Base-by-base conservation (phyloP, 495 filamentous ascomycete genomes). In the Neurospora sp. region DNA sequence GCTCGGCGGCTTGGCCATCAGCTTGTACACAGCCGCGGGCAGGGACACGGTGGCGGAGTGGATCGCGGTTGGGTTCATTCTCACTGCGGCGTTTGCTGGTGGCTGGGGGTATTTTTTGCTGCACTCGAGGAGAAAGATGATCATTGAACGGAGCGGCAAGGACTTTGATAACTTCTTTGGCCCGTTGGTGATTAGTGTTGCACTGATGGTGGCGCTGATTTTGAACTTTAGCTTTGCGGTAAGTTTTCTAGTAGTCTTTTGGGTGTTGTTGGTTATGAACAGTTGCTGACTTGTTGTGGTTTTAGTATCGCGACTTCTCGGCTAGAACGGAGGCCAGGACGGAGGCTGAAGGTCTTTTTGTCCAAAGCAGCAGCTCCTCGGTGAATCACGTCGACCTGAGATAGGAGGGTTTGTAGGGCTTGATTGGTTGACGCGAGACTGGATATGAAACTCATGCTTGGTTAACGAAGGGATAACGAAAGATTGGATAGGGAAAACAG, bases 161-260 rank as follows among this genome's bases (percentile, higher is more conserved):
- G 96, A 98, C 77, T 93, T 99, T 81, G 95, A 99, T 81, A 96
- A 92, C 76, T 83, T 91, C 74, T 75, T 93, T 70, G 96, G 96
- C 4, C 96, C 96, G 28, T 78, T 97, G 70, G 87, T 96, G 3
- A 90, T 98, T 62, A 94, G 92, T 78, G 81, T 91, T 39, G 93
- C 94, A 31, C 79, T 99, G 77, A 88, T 91, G 43, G 79, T 92
- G 54, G 94, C 94, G 70, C 82, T 99, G 75, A 85, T 92, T 69
- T 79, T 97, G 77, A 98, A 99, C 83, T 97, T 98, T 85, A 88
- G 85, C 19, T 93, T 99, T 80, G 93, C 95, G 80, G 86, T 86
- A 77, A 77, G 85, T 76, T 42, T 7, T 34, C 6, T 37, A 15
- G 40, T 9, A 31, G n/a, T 38, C 7, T 13, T 19, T 66, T 19